These are phyloP conservation scores for Tieghemostelium lacteum DNA, from an alignment of 78 protist genomes.

Conservation along the genomic window DNA sequence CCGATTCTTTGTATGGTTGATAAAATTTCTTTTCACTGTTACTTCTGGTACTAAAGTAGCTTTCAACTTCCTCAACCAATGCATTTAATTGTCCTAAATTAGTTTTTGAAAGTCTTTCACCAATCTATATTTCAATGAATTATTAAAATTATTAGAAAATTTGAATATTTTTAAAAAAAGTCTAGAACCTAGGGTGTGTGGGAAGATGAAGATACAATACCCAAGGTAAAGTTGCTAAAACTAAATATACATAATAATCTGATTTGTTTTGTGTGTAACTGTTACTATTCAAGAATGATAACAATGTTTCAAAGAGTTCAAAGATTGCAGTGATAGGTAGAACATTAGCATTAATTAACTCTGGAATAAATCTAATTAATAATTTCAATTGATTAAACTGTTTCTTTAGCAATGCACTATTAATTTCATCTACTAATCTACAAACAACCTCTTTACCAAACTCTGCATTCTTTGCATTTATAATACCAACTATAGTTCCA, in stretches of 20 bases:
- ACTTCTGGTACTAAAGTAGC: slow-evolving; percentile 31
- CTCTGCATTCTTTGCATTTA: slow-evolving; percentile 45
- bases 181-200: not conserved
- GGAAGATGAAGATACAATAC: not conserved
- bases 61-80: slow-evolving; percentile 46
- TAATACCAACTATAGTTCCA: slow-evolving; percentile 64
- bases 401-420: slow-evolving; percentile 32
- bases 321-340: slow-evolving; percentile 9
- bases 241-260: slow-evolving; percentile 56
- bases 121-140: not conserved
- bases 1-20: slow-evolving; percentile 50
- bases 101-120: slow-evolving; percentile 5
- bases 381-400: slow-evolving; percentile 23
- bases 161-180: not conserved
- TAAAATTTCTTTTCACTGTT: slow-evolving; percentile 54
- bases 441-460: slow-evolving; percentile 75
- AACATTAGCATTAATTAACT: slow-evolving; percentile 42
- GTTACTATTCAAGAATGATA: slow-evolving; percentile 7
- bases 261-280: slow-evolving; percentile 55
- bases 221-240: slow-evolving; percentile 54
- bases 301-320: slow-evolving; percentile 45
- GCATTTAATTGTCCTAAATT: slow-evolving; percentile 38
- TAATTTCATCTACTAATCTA: slow-evolving; percentile 55
- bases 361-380: slow-evolving; percentile 36
- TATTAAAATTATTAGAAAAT: no score